A percentile compares a stretch with the other conserved stretches of the same genome.
Evolutionary conservation across 192 early-diverging fungal species (phyloP).

Genomic region (Helicostylum pulchrum): DNA sequence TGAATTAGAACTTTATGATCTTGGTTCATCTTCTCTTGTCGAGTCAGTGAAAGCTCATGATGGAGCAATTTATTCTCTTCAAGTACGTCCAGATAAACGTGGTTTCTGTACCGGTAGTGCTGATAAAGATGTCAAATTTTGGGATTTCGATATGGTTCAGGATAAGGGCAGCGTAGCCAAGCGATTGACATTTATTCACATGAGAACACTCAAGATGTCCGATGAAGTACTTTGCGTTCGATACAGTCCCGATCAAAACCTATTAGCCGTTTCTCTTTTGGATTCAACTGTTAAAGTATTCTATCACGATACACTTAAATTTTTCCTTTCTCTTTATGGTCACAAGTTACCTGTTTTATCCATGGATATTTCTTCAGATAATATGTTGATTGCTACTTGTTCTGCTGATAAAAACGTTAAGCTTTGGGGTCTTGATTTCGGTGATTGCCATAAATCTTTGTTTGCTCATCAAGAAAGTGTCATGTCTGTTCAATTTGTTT

Average conservation of each 20-base stretch:
- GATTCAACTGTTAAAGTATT: constrained; percentile 98
- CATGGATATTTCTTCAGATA: constrained; percentile 99
- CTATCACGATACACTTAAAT: constrained; percentile 94
- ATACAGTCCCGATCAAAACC: constrained; percentile 78
- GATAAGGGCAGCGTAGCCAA: constrained; percentile 40
- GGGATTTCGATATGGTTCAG: constrained; percentile 85
- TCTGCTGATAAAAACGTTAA: constrained; percentile 98
- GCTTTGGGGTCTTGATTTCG: constrained; percentile 98
- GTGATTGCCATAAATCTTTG: constrained; percentile 94
- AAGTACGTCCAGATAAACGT: constrained; percentile 80
- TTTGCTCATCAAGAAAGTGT: constrained; percentile 93
- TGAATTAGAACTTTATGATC: constrained; percentile 85
- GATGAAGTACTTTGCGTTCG: constrained; percentile 89
- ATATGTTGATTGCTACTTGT: constrained; percentile 85
- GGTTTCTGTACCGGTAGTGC: constrained; percentile 90
- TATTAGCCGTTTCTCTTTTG: constrained; percentile 88
- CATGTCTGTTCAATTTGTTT: constrained; percentile 85
- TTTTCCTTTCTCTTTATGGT: constrained; percentile 95
- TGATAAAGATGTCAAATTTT: constrained; percentile 97
- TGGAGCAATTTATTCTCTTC: constrained; percentile 83
- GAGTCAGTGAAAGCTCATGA: constrained; percentile 92
- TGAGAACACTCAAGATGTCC: constrained; percentile 89
- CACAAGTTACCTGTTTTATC: constrained; percentile 93
- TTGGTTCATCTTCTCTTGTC: constrained; percentile 76
- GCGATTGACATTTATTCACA: constrained; percentile 77